Evolutionary conservation across 306 rosid genomes (phyloP).

Genomic region (Pachyrhizus erosus): DNA sequence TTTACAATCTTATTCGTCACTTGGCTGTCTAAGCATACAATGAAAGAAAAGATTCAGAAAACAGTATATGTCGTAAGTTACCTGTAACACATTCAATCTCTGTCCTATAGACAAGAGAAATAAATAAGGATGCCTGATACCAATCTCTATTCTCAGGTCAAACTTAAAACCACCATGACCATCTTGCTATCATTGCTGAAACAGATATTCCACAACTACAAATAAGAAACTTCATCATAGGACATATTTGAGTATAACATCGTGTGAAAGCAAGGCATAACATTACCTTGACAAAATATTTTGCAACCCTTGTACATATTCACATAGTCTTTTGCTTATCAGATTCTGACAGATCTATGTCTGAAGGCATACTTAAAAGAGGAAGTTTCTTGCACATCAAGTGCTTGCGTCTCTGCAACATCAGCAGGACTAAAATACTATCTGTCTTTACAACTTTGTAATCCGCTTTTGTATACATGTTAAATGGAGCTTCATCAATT

Average conservation of each 20-base stretch:
- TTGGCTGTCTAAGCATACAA: slow-evolving; percentile 23
- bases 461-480: slow-evolving; percentile 85
- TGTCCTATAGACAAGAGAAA: slow-evolving; percentile 38
- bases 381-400: slow-evolving; percentile 86
- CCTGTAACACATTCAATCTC: slow-evolving; percentile 52
- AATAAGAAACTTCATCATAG: slow-evolving; percentile 29
- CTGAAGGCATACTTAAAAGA: slow-evolving; percentile 43
- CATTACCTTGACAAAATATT: slow-evolving; percentile 47
- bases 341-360: slow-evolving; percentile 53
- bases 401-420: slow-evolving; percentile 92
- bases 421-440: slow-evolving; percentile 68
- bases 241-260: slow-evolving; percentile 25
- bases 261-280: too few species aligned
- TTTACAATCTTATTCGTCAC: slow-evolving; percentile 27
- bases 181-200: slow-evolving; percentile 50
- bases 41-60: slow-evolving; percentile 22
- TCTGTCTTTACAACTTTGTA: slow-evolving; percentile 76
- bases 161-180: slow-evolving; percentile 36
- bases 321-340: slow-evolving; percentile 47
- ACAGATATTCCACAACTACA: slow-evolving; percentile 15
- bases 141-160: slow-evolving; percentile 40
- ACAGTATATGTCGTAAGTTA: slow-evolving; percentile 43
- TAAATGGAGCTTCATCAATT: slow-evolving; percentile 84
- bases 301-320: slow-evolving; percentile 23
- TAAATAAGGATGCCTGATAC: slow-evolving; percentile 46